Evolutionary conservation across 2,329 filamentous ascomycete genomes (phyloP), one percentile per base, ranked within the genome.

Genomic region (Volutella citrinella): DNA sequence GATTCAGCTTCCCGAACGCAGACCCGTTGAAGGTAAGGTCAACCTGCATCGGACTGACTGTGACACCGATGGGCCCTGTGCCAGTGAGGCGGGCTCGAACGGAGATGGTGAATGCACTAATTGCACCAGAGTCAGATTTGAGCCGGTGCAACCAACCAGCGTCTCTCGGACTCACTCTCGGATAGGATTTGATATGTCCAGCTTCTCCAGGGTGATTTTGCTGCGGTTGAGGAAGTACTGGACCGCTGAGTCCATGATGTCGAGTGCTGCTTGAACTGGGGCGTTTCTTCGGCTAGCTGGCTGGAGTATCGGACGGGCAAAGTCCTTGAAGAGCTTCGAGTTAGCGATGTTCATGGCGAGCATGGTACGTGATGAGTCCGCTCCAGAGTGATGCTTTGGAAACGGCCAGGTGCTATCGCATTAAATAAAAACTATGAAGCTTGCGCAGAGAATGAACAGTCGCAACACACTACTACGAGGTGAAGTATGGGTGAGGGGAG

Each of bases 101-200:
- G n/a, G n/a, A 36, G 28, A 61, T 43, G 19, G 30, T 41, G 30
- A 57, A 61, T 15, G 57, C 52, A 15, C 58, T 64, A 7, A 5
- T 16, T n/a, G 19, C 20, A 21, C 34, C 14, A 38, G 37, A 26
- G 8, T 25, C 27, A 5, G 8, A 7, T 12, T 15, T n/a, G 10
- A 24, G 15, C 5, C 6, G 12, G 10, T 3, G 15, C 6, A 5
- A 10, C 11, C 18, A 3, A 19, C 32, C 11, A n/a, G 9, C 10
- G 6, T 9, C n/a, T n/a, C n/a, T n/a, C n/a, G n/a, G n/a, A 6
- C 58, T 33, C 43, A 64, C 60, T 59, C 40, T 26, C 52, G 40
- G 3, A 52, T 55, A 6, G 54, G 48, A 19, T 54, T 34, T 6
- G 48, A 51, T 27, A 64, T 60, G n/a, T n/a, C n/a, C n/a, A n/a